Evolutionary conservation across 73 alveolate species (phyloP).

Genomic region (Breviolum minutum): DNA sequence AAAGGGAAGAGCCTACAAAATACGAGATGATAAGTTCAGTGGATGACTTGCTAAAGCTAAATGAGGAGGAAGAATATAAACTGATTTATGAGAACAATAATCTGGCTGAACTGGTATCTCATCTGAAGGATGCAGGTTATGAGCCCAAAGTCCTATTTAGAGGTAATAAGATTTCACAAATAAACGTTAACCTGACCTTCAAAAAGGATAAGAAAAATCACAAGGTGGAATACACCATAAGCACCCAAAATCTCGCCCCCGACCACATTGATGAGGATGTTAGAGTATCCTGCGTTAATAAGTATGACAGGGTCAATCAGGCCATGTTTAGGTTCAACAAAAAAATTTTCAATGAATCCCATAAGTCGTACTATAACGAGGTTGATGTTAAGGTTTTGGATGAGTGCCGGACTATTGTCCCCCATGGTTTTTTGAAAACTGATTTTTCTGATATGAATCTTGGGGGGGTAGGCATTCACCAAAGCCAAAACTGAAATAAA

Average conservation of each 20-base stretch:
- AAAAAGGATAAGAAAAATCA: conserved; percentile 5
- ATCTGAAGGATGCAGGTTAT: conserved; percentile 20
- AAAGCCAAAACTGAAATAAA: background rate
- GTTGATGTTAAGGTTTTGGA: conserved; percentile 43
- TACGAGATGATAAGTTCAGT: background rate
- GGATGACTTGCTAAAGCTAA: conserved; percentile 32
- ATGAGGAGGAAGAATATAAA: conserved; percentile 27
- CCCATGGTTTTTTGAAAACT: background rate
- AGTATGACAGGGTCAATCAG: background rate
- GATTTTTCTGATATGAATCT: no score
- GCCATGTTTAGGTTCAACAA: conserved; percentile 3
- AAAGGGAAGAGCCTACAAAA: background rate
- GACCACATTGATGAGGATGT: conserved; percentile 19
- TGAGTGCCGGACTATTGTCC: conserved; percentile 47
- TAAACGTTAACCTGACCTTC: background rate
- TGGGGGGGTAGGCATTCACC: no score
- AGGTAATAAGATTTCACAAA: background rate
- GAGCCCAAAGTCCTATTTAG: background rate
- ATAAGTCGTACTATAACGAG: conserved; percentile 47
- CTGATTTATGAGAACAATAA: conserved; percentile 7
- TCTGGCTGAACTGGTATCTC: background rate
- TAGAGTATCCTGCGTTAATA: background rate
- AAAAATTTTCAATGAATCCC: background rate
- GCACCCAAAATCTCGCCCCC: background rate
- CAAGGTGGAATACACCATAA: background rate